These are phyloP conservation scores for Pseudogymnoascus pannorum DNA, from an alignment of 2,329 filamentous ascomycete genomes.

Conservation along the genomic window DNA sequence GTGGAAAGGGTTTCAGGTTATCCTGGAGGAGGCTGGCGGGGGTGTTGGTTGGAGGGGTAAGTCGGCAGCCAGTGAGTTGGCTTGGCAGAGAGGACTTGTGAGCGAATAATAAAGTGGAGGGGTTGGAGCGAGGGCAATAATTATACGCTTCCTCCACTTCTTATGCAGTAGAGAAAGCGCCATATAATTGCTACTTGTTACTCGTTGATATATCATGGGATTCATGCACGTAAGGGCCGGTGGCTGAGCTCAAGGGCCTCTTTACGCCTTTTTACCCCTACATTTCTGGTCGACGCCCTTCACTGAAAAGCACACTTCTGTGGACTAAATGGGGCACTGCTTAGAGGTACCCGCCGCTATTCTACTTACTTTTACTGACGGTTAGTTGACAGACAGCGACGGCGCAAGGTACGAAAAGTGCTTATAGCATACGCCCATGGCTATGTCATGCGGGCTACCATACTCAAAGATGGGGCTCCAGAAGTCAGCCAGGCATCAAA, in stretches of 20 bases:
- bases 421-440: not conserved
- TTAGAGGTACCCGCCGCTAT: not conserved
- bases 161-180: conserved; percentile 1
- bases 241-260: not conserved
- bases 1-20: conserved; percentile 4
- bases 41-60: conserved; percentile 5
- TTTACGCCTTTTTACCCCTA: not conserved
- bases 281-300: not conserved
- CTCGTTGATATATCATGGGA: conserved; percentile 7
- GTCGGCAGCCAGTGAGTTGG: not conserved
- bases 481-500: not conserved
- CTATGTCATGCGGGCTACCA: not conserved
- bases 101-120: conserved; percentile 7
- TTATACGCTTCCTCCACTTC: not conserved
- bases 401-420: not conserved
- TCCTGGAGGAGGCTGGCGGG: not conserved
- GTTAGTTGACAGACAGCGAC: not conserved
- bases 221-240: not conserved
- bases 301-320: not conserved
- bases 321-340: not conserved
- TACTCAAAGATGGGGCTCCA: not conserved
- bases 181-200: conserved; percentile 8
- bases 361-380: not conserved
- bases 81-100: not conserved
- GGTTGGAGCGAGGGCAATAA: conserved; percentile 2